These are phyloP conservation scores for Cyclanthera cordifolia DNA, from an alignment of 306 rosid genomes.

Conservation along the genomic window DNA sequence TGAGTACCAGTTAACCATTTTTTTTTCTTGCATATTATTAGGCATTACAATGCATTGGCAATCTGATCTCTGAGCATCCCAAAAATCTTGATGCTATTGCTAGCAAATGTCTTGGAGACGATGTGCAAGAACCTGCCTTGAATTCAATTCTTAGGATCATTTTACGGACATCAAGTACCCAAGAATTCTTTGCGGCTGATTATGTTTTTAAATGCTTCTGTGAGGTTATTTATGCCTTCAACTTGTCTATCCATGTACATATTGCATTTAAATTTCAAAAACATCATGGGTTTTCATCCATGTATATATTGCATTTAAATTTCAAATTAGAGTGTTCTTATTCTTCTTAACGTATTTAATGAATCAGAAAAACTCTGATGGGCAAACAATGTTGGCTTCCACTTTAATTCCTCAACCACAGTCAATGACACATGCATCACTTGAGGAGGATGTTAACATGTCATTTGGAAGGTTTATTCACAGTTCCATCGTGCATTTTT, in stretches of 20 bases:
- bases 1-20: not conserved
- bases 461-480: conserved; percentile 86
- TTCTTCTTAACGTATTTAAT: conserved; percentile 12
- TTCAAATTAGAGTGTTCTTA: conserved; percentile 6
- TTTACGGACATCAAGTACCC: conserved; percentile 71
- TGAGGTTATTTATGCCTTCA: conserved; percentile 47
- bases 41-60: conserved; percentile 76
- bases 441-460: conserved; percentile 83
- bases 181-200: conserved; percentile 84
- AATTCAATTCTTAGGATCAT: conserved; percentile 73
- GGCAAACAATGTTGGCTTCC: conserved; percentile 83
- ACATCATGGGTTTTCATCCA: conserved; percentile 3
- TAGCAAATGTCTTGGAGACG: conserved; percentile 76
- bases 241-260: not conserved
- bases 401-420: conserved; percentile 85
- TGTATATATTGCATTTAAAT: not conserved
- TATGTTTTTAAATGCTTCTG: conserved; percentile 74
- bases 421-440: conserved; percentile 48
- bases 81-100: conserved; percentile 64
- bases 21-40: conserved; percentile 24
- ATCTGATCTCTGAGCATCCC: conserved; percentile 66
- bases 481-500: conserved; percentile 17
- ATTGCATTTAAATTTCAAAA: not conserved
- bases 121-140: conserved; percentile 73
- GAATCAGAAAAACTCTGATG: conserved; percentile 66